Percentiles rank a stretch among this genome's conserved stretches.
Conservation (phyloP, 495 filamentous ascomycete species). For the Lichina pygmaea region DNA sequence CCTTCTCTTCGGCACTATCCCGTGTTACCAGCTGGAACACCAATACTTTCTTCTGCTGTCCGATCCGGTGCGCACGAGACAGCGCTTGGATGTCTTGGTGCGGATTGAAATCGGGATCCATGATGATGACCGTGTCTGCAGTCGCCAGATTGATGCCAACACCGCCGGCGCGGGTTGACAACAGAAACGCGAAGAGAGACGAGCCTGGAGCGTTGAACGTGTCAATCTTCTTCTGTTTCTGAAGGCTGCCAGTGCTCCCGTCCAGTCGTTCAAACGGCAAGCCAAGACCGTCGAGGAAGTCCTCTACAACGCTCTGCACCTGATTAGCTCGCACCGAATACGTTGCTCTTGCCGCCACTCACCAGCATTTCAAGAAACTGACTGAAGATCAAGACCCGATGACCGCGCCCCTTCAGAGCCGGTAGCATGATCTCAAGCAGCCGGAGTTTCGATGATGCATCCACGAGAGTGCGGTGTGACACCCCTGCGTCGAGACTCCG, state of each 20-base stretch:
- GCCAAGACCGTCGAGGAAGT: slow-evolving; percentile 52
- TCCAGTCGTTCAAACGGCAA: slow-evolving; percentile 58
- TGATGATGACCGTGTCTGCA: slow-evolving; percentile 92
- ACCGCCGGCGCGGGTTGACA: slow-evolving; percentile 83
- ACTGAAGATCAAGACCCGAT: slow-evolving; percentile 85
- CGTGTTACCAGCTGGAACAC: slow-evolving; percentile 87
- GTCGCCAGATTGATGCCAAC: slow-evolving; percentile 96
- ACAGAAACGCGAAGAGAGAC: slow-evolving; percentile 59
- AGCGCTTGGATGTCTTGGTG: slow-evolving; percentile 94
- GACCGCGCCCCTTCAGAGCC: slow-evolving; percentile 64
- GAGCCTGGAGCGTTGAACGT: slow-evolving; percentile 72
- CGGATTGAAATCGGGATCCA: slow-evolving; percentile 95
- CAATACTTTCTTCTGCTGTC: slow-evolving; percentile 82
- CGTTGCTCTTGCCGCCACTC: background rate
- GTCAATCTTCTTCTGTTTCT: slow-evolving; percentile 89
- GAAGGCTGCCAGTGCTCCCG: slow-evolving; percentile 45
- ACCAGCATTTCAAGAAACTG: slow-evolving; percentile 68
- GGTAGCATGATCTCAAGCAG: slow-evolving; percentile 75
- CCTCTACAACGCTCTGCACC: slow-evolving; percentile 45
- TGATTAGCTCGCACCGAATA: background rate
- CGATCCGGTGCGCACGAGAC: slow-evolving; percentile 82
- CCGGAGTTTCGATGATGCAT: slow-evolving; percentile 74
- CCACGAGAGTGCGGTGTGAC: slow-evolving; percentile 55
- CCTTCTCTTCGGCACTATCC: slow-evolving; percentile 75
- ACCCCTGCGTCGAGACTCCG: slow-evolving; percentile 20